These are phyloP conservation scores for Apophysomyces ossiformis DNA, from an alignment of 371 early-diverging fungal species.

Conservation along the genomic window DNA sequence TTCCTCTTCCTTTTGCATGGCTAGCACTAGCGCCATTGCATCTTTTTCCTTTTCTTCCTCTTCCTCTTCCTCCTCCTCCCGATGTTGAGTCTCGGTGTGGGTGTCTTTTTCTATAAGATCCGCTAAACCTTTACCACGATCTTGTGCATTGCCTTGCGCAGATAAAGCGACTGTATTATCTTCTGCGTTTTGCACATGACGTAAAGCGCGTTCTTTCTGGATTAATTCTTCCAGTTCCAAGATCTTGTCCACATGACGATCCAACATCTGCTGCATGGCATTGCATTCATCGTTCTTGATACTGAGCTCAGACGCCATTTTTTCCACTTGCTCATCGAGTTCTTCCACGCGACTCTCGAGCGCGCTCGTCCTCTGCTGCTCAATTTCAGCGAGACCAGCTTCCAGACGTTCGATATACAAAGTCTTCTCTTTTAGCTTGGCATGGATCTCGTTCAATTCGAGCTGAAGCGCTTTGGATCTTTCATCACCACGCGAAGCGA, in stretches of 20 bases:
- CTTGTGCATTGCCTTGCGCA: too few relatives aligned
- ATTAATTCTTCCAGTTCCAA: constrained; percentile 13
- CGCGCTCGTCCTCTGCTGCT: constrained; percentile 3
- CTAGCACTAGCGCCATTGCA: too few relatives aligned
- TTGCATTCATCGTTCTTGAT: not conserved
- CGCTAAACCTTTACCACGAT: too few relatives aligned
- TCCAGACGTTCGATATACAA: constrained; percentile 3
- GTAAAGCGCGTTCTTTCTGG: not conserved
- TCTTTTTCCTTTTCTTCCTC: too few relatives aligned
- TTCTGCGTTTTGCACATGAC: too few relatives aligned
- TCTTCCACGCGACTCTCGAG: constrained; percentile 8
- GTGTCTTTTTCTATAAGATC: too few relatives aligned
- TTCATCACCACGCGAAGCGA: constrained; percentile 24
- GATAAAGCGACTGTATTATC: too few relatives aligned
- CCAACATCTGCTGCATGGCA: constrained; percentile 18
- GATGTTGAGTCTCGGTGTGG: too few relatives aligned
- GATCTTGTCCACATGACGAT: constrained; percentile 10
- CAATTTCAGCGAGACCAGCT: constrained; percentile 6
- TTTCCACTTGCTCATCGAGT: not conserved
- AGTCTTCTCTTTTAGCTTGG: not conserved
- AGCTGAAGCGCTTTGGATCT: constrained; percentile 2
- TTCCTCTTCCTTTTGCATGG: too few relatives aligned
- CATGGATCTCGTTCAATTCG: constrained; percentile 3
- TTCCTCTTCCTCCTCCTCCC: too few relatives aligned
- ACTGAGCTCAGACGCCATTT: not conserved